Percentiles rank a stretch among this genome's conserved stretches.
Conservation (phyloP, 2,329 filamentous ascomycete species). For the Aspergillus carbonarius region DNA sequence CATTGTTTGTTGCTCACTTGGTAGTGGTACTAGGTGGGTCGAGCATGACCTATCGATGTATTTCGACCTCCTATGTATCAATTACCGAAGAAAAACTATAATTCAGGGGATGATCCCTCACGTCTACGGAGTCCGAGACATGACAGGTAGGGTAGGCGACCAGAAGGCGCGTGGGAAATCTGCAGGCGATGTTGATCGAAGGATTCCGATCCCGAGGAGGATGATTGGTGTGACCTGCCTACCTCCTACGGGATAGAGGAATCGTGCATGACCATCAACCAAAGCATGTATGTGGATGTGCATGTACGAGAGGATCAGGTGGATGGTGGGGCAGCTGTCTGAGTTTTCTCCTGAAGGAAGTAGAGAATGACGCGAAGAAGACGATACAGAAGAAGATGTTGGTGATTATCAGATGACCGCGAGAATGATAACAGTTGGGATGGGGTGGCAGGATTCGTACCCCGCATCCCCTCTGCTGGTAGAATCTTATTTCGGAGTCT, state of each 20-base stretch:
- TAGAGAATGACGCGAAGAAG: not conserved
- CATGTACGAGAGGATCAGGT: not conserved
- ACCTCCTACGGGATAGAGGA: too few relatives aligned
- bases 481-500: slow-evolving; percentile 1
- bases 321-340: not conserved
- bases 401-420: not conserved
- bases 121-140: not conserved
- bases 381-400: too few relatives aligned
- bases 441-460: not conserved
- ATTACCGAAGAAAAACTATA: too few relatives aligned
- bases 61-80: too few relatives aligned
- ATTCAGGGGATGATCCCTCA: not conserved
- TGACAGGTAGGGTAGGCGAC: not conserved
- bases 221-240: too few relatives aligned
- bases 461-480: not conserved
- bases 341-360: not conserved
- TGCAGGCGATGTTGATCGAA: slow-evolving; percentile 8
- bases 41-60: too few relatives aligned
- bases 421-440: not conserved
- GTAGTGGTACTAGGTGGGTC: too few relatives aligned
- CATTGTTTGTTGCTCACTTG: too few relatives aligned
- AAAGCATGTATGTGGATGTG: too few relatives aligned
- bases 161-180: not conserved
- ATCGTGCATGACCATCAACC: too few relatives aligned
- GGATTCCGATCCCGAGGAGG: slow-evolving; percentile 2